phyloP scores from a whole-genome alignment of 139 green algal species.

The Micractinium sp. region DNA sequence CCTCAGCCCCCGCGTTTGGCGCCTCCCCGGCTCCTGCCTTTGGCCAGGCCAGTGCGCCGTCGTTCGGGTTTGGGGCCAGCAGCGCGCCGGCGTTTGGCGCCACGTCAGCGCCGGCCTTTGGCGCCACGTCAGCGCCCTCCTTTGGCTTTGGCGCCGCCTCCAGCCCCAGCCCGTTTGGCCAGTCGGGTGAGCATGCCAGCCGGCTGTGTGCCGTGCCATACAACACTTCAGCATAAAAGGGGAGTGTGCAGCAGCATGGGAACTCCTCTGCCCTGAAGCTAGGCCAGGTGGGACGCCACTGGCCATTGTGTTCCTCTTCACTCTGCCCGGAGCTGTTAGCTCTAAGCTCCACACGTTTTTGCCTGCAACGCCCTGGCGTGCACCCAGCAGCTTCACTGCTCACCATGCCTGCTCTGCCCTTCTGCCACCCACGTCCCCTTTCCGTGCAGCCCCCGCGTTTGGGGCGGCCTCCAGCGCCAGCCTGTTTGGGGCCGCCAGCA shows the following conservation, averaged over 20 bases:
- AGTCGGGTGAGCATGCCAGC: not conserved
- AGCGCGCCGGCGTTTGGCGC: constrained; percentile 61
- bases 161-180: constrained; percentile 39
- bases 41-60: constrained; percentile 47
- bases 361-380: not conserved
- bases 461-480: constrained; percentile 11
- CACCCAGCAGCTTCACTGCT: not conserved
- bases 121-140: constrained; percentile 34
- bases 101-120: constrained; percentile 55
- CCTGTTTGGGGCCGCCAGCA: constrained; percentile 34
- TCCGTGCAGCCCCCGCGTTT: constrained; percentile 43
- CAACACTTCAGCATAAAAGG: too few relatives aligned
- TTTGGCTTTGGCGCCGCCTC: constrained; percentile 27
- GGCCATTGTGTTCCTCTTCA: too few relatives aligned
- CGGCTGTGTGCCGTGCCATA: not conserved
- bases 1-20: constrained; percentile 44
- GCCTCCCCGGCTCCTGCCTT: constrained; percentile 51
- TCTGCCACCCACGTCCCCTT: not conserved
- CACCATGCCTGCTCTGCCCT: not conserved
- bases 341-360: too few relatives aligned
- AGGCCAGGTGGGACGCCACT: too few relatives aligned
- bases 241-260: too few relatives aligned
- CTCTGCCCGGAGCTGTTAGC: too few relatives aligned
- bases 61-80: constrained; percentile 59
- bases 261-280: too few relatives aligned